Evolutionary conservation across 805 yeast species (phyloP), one percentile per base, ranked within the genome.

Genomic region (Spencermartinsiella europaea): DNA sequence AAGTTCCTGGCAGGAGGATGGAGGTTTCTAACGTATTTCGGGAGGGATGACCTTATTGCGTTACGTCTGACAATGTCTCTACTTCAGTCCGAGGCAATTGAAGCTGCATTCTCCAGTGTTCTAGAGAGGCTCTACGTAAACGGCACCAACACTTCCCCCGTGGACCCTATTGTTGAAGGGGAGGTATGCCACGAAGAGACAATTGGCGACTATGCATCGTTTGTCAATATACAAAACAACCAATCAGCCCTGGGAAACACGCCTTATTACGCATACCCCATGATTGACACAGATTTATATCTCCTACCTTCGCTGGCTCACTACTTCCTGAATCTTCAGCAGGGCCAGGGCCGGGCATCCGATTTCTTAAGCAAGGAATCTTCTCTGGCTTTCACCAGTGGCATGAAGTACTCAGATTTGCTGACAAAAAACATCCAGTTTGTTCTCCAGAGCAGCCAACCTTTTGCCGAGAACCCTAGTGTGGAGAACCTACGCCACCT

Each of bases 151-250:
- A 44, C 46, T 12, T 36, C 46, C 15, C 42, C 38, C 4, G 22
- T 19, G 14, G 44, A 31, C 15, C 42, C 42, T 5, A 27, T 40
- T 8, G 3, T 21, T 28, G 38, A 15, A 21, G 44, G 44, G 8
- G 48, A 31, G 28, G 44, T 31, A 14, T 45, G 48, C 48, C 48
- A 45, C 20, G 48, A 45, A 33, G 48, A 45, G 33, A 45, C 44
- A 5, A 39, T 45, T 33, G 48, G 48, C 34, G 48, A 45, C 21
- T 45, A 45, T 45, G 48, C 48, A 7, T 45, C 48, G 25, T 45
- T 45, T 21, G 34, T 45, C 21, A 45, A 45, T 27, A 45, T 45
- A 19, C 38, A 34, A 10, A 34, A 45, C 21, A 25, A 39, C 21
- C 33, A 39, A 4, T 19, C 34, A 12, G 38, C 21, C 17, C 14